Evolutionary conservation across 495 filamentous ascomycete species (phyloP), one percentile per base, ranked within the genome.

Genomic region (Xylaria longipes): DNA sequence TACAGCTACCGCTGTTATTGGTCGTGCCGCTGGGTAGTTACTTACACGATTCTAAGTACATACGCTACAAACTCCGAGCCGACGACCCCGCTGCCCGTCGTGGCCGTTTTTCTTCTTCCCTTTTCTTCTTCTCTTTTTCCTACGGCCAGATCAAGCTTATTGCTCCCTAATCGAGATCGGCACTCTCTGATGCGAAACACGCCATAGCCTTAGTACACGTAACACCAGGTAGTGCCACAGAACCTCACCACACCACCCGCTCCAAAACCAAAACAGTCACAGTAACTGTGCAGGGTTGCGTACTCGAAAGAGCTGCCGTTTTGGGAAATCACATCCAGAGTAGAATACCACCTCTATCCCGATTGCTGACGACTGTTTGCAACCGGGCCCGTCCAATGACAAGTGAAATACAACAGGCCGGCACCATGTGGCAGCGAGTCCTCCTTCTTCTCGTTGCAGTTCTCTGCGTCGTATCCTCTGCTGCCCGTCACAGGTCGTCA

Each of bases 321-420:
- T 67, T 25, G 0, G 65, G 65, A 54, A 56, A 67, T 56, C 45
- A 56, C 65, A 17, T 66, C 64, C 43, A 63, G 45, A 50, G 39
- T 66, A 54, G 48, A 39, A 67, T 56, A 67, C 46, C 35, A 43
- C 65, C 46, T 27, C 33, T 65, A 65, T 46, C 62, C 41, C 56
- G 65, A 29, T 65, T 65, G 45, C 45, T 65, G 46, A 65, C 31
- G 48, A 43, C 48, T 22, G 48, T 56, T 52, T 12, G 27, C 41
- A 46, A 25, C 31, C 45, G 11, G 31, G 14, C 5, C 14, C 2
- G 43, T 52, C 46, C 64, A 39, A 52, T 66, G 17, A 43, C 60
- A 35, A 17, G 60, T 63, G 52, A 31, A 56, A 56, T 29, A 56
- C 52, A 29, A 31, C 52, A 56, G 22, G 52, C 31, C 50, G 50